Evolutionary conservation across 1,139 yeast species (phyloP).

Genomic region (Protomyces arabidopsidicola): DNA sequence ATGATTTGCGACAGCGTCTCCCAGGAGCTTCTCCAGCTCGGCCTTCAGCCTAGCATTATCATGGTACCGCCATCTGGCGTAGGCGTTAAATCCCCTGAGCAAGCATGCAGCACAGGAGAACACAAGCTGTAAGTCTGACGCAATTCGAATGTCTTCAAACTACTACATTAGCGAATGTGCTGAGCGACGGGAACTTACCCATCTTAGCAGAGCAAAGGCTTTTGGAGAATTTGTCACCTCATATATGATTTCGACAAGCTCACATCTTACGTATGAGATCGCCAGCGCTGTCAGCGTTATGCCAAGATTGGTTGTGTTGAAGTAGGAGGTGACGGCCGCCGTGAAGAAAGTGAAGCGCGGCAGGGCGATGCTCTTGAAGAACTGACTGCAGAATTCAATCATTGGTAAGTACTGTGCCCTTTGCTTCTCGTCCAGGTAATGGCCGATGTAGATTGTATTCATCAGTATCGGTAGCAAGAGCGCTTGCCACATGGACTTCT

Average conservation of each 20-base stretch:
- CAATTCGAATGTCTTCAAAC: not conserved
- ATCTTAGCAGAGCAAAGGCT: not conserved
- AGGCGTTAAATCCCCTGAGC: not conserved
- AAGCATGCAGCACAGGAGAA: not conserved
- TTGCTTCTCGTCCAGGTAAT: constrained; percentile 2
- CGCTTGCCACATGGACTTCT: not conserved
- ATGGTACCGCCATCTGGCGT: no score
- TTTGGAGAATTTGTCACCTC: constrained; percentile 1
- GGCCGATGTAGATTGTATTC: constrained; percentile 4
- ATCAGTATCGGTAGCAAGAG: not conserved
- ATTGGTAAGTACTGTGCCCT: not conserved
- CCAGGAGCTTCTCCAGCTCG: not conserved
- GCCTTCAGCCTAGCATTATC: not conserved
- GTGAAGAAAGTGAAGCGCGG: constrained; percentile 1
- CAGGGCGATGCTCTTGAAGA: constrained; percentile 2
- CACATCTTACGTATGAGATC: not conserved
- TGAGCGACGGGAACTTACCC: not conserved
- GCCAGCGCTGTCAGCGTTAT: constrained; percentile 1
- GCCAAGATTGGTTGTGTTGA: not conserved
- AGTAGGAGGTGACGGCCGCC: constrained; percentile 12
- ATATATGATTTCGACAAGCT: not conserved
- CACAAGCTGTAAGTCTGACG: not conserved
- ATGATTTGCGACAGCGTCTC: not conserved
- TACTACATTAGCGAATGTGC: not conserved
- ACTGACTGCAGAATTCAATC: not conserved